A percentile compares a stretch with the other conserved stretches of the same genome.
Conservation (phyloP, 768 basidiomycete species). For the Fibroporia radiculosa region DNA sequence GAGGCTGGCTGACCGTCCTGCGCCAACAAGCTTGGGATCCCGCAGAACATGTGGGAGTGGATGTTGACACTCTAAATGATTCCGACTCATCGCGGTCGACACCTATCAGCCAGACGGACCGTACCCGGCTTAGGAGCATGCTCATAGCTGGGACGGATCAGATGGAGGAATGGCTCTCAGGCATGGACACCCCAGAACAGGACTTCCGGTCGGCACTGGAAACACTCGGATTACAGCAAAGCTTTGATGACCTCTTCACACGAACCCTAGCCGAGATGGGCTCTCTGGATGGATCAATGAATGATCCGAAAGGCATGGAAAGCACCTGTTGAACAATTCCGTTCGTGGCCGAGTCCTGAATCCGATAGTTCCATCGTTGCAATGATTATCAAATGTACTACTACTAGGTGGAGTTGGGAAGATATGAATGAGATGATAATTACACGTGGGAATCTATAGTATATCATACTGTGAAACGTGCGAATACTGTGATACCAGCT, state of each 20-base stretch:
- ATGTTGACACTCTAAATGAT: constrained; percentile 22
- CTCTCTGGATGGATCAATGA: constrained; percentile 27
- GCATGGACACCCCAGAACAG: constrained; percentile 13
- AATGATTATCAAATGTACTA: too few relatives aligned
- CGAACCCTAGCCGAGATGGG: constrained; percentile 56
- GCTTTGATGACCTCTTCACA: constrained; percentile 57
- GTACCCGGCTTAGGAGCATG: constrained; percentile 61
- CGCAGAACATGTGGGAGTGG: constrained; percentile 28
- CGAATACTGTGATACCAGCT: too few relatives aligned
- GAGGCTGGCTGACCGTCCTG: constrained; percentile 64
- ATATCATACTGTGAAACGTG: too few relatives aligned
- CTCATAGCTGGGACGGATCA: constrained; percentile 49
- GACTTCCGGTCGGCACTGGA: constrained; percentile 33
- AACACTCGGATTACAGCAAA: constrained; percentile 47
- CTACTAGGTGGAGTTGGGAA: too few relatives aligned
- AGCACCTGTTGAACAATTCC: constrained; percentile 21
- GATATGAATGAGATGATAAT: too few relatives aligned
- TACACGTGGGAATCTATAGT: too few relatives aligned
- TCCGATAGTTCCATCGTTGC: too few relatives aligned
- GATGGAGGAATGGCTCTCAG: constrained; percentile 63
- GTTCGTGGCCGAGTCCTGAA: not conserved
- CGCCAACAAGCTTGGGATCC: constrained; percentile 63
- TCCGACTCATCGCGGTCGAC: constrained; percentile 28
- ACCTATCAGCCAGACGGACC: constrained; percentile 61
- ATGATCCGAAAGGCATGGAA: constrained; percentile 17